Percentiles rank a stretch among this genome's conserved stretches.
Evolutionary conservation across 306 rosid species (phyloP).

Genomic region (Inga oerstediana): DNA sequence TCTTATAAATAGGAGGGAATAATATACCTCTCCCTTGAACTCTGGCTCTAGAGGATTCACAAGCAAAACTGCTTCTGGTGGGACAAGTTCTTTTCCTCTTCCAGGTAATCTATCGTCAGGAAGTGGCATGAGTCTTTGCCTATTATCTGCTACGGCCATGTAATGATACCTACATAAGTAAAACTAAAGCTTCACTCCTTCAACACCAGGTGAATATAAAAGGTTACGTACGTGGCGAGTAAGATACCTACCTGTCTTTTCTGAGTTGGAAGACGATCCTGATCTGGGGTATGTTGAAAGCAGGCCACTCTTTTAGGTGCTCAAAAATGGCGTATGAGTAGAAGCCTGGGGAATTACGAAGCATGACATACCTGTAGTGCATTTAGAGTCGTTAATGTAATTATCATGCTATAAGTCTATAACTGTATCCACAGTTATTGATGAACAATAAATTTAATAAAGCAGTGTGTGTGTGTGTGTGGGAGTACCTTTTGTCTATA

Average conservation of each 20-base stretch:
- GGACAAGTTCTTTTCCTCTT: constrained; percentile 58
- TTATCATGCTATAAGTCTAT: not conserved
- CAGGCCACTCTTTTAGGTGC: constrained; percentile 75
- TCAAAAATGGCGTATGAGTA: constrained; percentile 75
- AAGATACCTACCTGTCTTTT: constrained; percentile 58
- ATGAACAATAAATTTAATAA: not conserved
- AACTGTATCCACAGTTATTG: constrained; percentile 10
- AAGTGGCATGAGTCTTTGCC: constrained; percentile 83
- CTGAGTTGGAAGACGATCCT: constrained; percentile 74
- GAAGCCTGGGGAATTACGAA: constrained; percentile 74
- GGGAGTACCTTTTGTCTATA: constrained; percentile 73
- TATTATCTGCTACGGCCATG: constrained; percentile 63
- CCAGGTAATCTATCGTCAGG: constrained; percentile 58
- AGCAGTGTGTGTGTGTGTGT: not conserved
- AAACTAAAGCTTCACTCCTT: not conserved
- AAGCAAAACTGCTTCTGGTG: constrained; percentile 79
- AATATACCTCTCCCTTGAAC: constrained; percentile 62
- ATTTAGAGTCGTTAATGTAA: not conserved
- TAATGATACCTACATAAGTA: constrained; percentile 56
- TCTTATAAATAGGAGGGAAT: no score
- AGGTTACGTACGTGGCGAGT: not conserved
- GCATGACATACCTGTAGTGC: constrained; percentile 68
- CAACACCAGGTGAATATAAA: not conserved
- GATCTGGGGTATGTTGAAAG: constrained; percentile 72
- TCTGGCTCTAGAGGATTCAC: constrained; percentile 71